These are phyloP conservation scores for Ochetophila trinervis DNA, from an alignment of 306 rosid species.

Conservation along the genomic window DNA sequence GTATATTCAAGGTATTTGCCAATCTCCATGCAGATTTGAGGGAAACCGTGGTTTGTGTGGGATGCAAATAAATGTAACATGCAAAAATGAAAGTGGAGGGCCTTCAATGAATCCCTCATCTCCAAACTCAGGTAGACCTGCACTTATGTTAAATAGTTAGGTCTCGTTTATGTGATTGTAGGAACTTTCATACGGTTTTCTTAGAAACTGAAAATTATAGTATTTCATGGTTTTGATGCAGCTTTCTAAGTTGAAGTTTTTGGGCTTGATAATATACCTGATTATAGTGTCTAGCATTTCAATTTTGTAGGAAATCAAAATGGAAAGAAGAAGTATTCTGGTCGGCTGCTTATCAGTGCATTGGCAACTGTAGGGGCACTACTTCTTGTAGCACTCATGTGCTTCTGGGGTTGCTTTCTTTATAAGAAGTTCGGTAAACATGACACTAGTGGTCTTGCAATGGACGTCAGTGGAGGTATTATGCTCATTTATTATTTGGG, in stretches of 20 bases:
- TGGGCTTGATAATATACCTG: conserved; percentile 5
- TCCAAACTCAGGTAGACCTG: conserved; percentile 47
- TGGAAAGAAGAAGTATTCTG: conserved; percentile 83
- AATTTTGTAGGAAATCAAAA: conserved; percentile 50
- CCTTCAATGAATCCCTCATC: conserved; percentile 40
- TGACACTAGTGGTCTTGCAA: conserved; percentile 60
- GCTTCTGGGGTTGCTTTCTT: conserved; percentile 99
- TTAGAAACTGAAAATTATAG: conserved; percentile 1
- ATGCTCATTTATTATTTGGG: conserved; percentile 28
- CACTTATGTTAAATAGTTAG: conserved; percentile 6
- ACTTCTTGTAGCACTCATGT: conserved; percentile 98
- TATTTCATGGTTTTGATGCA: conserved; percentile 11
- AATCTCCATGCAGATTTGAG: conserved; percentile 59
- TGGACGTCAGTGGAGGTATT: conserved; percentile 87
- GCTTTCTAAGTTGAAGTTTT: conserved; percentile 13
- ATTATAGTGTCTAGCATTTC: conserved; percentile 20
- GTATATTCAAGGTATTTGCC: not conserved
- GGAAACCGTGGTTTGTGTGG: conserved; percentile 98
- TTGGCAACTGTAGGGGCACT: conserved; percentile 97
- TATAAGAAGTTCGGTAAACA: conserved; percentile 87
- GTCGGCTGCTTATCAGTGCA: conserved; percentile 91
- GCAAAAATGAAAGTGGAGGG: conserved; percentile 63
- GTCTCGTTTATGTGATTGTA: conserved; percentile 9
- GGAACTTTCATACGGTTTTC: conserved; percentile 4
- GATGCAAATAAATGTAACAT: conserved; percentile 51